Evolutionary conservation across 2,329 filamentous ascomycete species (phyloP).

Genomic region (Rhinocladiella mackenziei): DNA sequence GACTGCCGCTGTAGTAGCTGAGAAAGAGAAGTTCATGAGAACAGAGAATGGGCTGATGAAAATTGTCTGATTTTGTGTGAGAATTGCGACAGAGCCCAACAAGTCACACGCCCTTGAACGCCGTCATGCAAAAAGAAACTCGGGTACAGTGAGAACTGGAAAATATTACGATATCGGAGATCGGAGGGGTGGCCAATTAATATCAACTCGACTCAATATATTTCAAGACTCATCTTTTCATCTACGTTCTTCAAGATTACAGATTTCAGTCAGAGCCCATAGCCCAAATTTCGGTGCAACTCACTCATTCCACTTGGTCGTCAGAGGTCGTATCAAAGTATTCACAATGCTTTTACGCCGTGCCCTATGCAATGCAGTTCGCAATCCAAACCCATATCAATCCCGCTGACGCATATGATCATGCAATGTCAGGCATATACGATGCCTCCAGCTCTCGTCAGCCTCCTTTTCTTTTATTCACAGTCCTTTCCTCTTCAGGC

Average conservation of each 20-base stretch:
- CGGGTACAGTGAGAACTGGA: too few relatives aligned
- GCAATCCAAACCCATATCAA: background rate
- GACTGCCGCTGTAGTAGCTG: slow-evolving; percentile 9
- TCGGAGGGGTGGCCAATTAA: too few relatives aligned
- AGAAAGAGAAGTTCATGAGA: slow-evolving; percentile 16
- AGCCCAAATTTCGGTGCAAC: too few relatives aligned
- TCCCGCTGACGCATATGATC: background rate
- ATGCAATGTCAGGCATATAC: slow-evolving; percentile 1
- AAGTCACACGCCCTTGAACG: too few relatives aligned
- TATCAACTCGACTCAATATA: too few relatives aligned
- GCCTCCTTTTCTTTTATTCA: background rate
- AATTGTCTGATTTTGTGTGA: too few relatives aligned
- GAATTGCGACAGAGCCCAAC: too few relatives aligned
- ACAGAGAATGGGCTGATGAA: background rate
- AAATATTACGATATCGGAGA: too few relatives aligned
- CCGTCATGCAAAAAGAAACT: too few relatives aligned
- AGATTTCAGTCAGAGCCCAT: too few relatives aligned
- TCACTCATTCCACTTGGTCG: slow-evolving; percentile 1
- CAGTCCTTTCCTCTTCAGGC: slow-evolving; percentile 7
- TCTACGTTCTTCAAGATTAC: too few relatives aligned
- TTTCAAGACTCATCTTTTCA: too few relatives aligned
- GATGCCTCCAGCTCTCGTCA: slow-evolving; percentile 1
- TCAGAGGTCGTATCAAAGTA: slow-evolving; percentile 4
- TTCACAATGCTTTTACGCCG: slow-evolving; percentile 8
- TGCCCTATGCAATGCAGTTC: slow-evolving; percentile 7